phyloP scores from a whole-genome alignment of 2,329 filamentous ascomycete species.

The Lizonia empirigonia region DNA sequence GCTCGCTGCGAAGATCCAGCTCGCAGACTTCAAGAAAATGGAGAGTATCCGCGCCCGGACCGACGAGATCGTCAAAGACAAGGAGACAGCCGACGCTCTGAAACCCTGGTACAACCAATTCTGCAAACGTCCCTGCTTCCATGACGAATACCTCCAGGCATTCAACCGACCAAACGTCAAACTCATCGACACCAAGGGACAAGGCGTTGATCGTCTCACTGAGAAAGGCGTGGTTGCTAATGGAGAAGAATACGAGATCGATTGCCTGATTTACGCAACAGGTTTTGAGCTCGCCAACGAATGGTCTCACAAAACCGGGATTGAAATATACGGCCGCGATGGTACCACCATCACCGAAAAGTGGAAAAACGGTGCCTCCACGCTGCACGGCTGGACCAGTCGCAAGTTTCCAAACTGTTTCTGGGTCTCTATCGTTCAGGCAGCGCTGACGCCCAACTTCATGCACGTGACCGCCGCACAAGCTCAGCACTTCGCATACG shows the following conservation, averaged over 20 bases:
- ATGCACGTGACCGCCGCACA: slow-evolving; percentile 35
- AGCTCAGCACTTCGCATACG: slow-evolving; percentile 53
- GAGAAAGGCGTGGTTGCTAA: slow-evolving; percentile 55
- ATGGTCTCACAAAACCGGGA: slow-evolving; percentile 40
- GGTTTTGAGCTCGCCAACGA: slow-evolving; percentile 50
- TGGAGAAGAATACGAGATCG: slow-evolving; percentile 56
- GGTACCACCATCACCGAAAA: slow-evolving; percentile 54
- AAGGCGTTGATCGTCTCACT: slow-evolving; percentile 53
- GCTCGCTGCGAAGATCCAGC: slow-evolving; percentile 25
- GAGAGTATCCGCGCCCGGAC: slow-evolving; percentile 56
- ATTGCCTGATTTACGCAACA: slow-evolving; percentile 56
- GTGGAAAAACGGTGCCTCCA: slow-evolving; percentile 54
- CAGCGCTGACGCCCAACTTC: slow-evolving; percentile 32
- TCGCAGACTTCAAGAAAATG: slow-evolving; percentile 47
- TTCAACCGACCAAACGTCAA: slow-evolving; percentile 66
- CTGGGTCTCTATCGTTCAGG: slow-evolving; percentile 40
- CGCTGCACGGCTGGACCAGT: slow-evolving; percentile 59
- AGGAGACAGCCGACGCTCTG: slow-evolving; percentile 57
- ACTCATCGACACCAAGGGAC: slow-evolving; percentile 64
- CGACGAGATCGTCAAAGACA: slow-evolving; percentile 60
- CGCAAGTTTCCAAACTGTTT: slow-evolving; percentile 63
- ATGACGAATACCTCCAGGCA: slow-evolving; percentile 62
- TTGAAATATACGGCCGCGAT: slow-evolving; percentile 53
- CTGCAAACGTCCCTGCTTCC: slow-evolving; percentile 69
- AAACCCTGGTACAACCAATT: slow-evolving; percentile 66